Conservation (phyloP, 2,329 filamentous ascomycete genomes). For the Pestalotiopsis sp. region DNA sequence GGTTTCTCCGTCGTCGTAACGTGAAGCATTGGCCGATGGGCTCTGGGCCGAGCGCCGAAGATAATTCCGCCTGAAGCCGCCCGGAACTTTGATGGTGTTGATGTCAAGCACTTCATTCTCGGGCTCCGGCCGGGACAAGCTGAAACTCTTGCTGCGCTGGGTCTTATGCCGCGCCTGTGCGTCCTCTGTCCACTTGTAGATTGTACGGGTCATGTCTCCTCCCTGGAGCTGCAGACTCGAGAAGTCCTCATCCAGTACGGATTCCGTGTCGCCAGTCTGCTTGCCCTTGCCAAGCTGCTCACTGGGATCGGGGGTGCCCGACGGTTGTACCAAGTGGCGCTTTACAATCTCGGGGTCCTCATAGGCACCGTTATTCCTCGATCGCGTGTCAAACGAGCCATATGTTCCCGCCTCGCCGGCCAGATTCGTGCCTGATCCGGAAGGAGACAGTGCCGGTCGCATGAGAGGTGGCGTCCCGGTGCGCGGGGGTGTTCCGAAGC, state of each 20-base stretch:
- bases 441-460: slow-evolving; percentile 58
- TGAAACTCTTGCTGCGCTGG: slow-evolving; percentile 87
- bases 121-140: slow-evolving; percentile 73
- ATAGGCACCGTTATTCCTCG: slow-evolving; percentile 59
- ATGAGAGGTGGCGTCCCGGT: slow-evolving; percentile 42
- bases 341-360: slow-evolving; percentile 92
- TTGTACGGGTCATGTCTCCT: slow-evolving; percentile 90
- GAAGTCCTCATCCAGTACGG: slow-evolving; percentile 68
- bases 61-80: slow-evolving; percentile 90
- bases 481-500: slow-evolving; percentile 61
- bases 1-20: slow-evolving; percentile 39
- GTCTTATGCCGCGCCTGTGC: slow-evolving; percentile 70
- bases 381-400: slow-evolving; percentile 79
- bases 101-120: slow-evolving; percentile 84
- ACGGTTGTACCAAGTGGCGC: slow-evolving; percentile 79
- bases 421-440: slow-evolving; percentile 44
- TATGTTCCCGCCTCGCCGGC: slow-evolving; percentile 69
- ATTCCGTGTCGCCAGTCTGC: slow-evolving; percentile 40
- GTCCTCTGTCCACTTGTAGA: slow-evolving; percentile 96
- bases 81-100: slow-evolving; percentile 86
- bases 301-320: slow-evolving; percentile 47
- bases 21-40: slow-evolving; percentile 45
- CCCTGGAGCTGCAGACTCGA: slow-evolving; percentile 92
- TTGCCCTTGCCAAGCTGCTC: slow-evolving; percentile 54
- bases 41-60: slow-evolving; percentile 75